Evolutionary conservation across 2,329 filamentous ascomycete genomes (phyloP), one percentile per base, ranked within the genome.

Genomic region (Chrysoporthe cubensis): DNA sequence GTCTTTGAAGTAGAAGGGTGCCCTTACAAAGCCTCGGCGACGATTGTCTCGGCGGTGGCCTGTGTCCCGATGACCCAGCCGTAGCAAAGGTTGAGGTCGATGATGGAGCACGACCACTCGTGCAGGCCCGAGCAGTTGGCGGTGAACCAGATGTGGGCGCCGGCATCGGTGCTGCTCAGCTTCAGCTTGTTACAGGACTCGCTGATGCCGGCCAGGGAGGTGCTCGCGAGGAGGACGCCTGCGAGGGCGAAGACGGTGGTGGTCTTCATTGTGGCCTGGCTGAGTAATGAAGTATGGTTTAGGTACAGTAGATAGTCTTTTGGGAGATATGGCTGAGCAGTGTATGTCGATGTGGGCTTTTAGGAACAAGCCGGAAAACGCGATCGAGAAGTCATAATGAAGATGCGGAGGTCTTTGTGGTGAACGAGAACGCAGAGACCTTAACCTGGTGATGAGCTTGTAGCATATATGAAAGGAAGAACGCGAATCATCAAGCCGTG

Each of bases 21-120:
- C 14, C 26, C 50, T 54, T 54, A 54, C 50, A 54, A 32, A 16
- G 50, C 26, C 50, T 54, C 50, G 13, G 50, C 50, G 11, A 54
- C 26, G 26, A 54, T 34, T 2, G 50, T 34, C 21, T 32, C 50
- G 13, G 50, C 32, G 26, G 26, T 5, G 21, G 50, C 16, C 50
- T 54, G 50, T 11, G 11, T 54, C 50, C 50, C 50, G 21, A 54
- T 54, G 50, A 54, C 50, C 50, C 50, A 54, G 50, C 50, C 50
- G 13, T 54, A 54, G 26, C 50, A 54, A 4, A 54, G 14, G 21
- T 54, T 14, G 26, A 54, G 50, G 26, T 54, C 21, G 26, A 54
- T 54, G 50, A 54, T 54, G 50, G 50, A 54, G 21, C 50, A 54
- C 13, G 50, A 54, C 50, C 50, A 54, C 21, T 34, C 13, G 50